These are phyloP conservation scores for Pisolithus orientalis DNA, from an alignment of 768 basidiomycete species.

Conservation along the genomic window DNA sequence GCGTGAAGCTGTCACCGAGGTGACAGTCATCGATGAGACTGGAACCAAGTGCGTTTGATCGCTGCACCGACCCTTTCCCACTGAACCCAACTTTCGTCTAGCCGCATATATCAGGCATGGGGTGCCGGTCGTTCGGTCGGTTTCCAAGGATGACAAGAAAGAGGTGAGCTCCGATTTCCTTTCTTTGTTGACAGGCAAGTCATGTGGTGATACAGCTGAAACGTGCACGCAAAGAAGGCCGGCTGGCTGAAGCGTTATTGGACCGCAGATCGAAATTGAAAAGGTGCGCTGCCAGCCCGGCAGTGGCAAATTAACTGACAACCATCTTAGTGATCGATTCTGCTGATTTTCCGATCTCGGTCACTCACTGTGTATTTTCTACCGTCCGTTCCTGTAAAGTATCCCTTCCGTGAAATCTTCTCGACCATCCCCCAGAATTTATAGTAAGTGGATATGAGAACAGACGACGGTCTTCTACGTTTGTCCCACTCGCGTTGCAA, in stretches of 20 bases:
- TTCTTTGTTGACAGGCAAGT: conserved; percentile 1
- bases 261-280: conserved; percentile 80
- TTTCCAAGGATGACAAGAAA: conserved; percentile 65
- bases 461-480: background rate
- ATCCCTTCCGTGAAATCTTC: conserved; percentile 10
- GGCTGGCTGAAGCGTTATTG: conserved; percentile 73
- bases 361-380: conserved; percentile 9
- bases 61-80: background rate
- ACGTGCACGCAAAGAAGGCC: conserved; percentile 70
- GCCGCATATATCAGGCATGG: conserved; percentile 76
- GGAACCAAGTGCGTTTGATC: conserved; percentile 57
- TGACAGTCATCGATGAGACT: conserved; percentile 61
- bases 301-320: conserved; percentile 3
- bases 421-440: background rate
- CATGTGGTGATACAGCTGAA: conserved; percentile 50
- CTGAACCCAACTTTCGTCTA: conserved; percentile 23
- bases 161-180: conserved; percentile 41
- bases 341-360: conserved; percentile 26
- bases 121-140: conserved; percentile 70
- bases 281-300: conserved; percentile 41
- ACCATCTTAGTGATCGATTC: conserved; percentile 36
- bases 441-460: background rate
- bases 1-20: conserved; percentile 49
- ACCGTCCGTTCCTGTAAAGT: conserved; percentile 3
- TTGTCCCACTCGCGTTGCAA: background rate